Conservation (phyloP, 495 filamentous ascomycete genomes). For the Neurospora sp. region DNA sequence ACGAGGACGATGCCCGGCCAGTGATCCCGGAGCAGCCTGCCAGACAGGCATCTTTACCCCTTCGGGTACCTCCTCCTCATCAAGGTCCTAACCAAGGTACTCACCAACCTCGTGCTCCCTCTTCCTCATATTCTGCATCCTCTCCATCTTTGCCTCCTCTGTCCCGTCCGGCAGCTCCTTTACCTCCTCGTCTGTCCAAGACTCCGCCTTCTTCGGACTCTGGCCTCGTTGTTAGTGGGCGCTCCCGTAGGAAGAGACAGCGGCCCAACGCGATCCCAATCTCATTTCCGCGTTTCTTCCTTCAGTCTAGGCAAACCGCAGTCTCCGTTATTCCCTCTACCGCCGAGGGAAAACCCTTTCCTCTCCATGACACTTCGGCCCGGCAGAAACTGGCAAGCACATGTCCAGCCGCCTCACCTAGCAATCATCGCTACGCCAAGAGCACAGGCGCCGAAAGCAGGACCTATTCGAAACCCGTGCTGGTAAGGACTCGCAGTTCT, state of each 20-base stretch:
- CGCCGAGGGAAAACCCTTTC: conserved; percentile 35
- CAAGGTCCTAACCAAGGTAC: not conserved
- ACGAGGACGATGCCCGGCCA: conserved; percentile 7
- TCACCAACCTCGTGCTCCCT: conserved; percentile 4
- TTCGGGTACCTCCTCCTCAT: not conserved
- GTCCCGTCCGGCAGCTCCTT: conserved; percentile 17
- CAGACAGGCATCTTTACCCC: conserved; percentile 3
- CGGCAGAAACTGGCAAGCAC: conserved; percentile 36
- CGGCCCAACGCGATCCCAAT: conserved; percentile 17
- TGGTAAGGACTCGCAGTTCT: conserved; percentile 35
- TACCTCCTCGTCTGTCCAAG: conserved; percentile 7
- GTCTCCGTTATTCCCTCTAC: conserved; percentile 33
- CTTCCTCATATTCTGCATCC: conserved; percentile 13
- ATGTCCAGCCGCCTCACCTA: conserved; percentile 26
- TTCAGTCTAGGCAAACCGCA: conserved; percentile 27
- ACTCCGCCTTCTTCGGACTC: conserved; percentile 7
- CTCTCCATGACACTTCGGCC: conserved; percentile 31
- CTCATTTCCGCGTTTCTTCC: conserved; percentile 28
- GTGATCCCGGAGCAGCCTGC: conserved; percentile 6
- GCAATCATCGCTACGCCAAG: conserved; percentile 30
- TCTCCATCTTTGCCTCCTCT: conserved; percentile 8
- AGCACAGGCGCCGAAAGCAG: conserved; percentile 37
- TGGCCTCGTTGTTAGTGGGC: conserved; percentile 5
- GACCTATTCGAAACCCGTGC: conserved; percentile 45
- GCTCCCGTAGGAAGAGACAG: not conserved